Conservation (phyloP, 176 grass and related monocot species). For the Rhynchospora pubera region DNA sequence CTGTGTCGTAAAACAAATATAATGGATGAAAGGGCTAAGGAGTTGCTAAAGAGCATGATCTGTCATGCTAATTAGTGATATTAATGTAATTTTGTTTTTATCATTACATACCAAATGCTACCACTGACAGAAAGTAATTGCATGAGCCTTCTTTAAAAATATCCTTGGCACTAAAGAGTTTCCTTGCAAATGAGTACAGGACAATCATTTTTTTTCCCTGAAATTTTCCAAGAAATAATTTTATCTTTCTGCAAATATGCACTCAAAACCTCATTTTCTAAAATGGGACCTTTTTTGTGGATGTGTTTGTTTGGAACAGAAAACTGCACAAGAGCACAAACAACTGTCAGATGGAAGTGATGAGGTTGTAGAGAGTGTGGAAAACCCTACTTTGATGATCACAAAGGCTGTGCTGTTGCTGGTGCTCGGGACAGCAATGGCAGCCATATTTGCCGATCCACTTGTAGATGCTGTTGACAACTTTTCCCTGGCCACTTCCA, state of each 20-base stretch:
- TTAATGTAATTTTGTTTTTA: not conserved
- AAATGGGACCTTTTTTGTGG: not conserved
- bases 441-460: conserved; percentile 70
- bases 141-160: not conserved
- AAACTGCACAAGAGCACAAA: conserved; percentile 50
- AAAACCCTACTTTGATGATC: conserved; percentile 51
- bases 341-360: conserved; percentile 47
- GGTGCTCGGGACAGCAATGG: conserved; percentile 60
- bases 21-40: not conserved
- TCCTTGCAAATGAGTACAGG: not conserved
- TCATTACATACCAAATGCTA: not conserved
- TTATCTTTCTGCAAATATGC: conserved; percentile 7
- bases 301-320: conserved; percentile 42
- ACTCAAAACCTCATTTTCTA: not conserved
- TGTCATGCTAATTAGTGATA: not conserved
- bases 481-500: conserved; percentile 74
- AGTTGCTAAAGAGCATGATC: not conserved
- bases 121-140: not conserved
- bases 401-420: conserved; percentile 53
- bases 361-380: conserved; percentile 53
- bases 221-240: not conserved
- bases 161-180: too few relatives aligned
- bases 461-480: conserved; percentile 92
- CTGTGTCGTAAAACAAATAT: not conserved
- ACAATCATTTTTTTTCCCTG: not conserved